Percentiles rank a stretch among this genome's conserved stretches.
Conservation (phyloP, 2,329 filamentous ascomycete species). For the Chaetomium sp. region DNA sequence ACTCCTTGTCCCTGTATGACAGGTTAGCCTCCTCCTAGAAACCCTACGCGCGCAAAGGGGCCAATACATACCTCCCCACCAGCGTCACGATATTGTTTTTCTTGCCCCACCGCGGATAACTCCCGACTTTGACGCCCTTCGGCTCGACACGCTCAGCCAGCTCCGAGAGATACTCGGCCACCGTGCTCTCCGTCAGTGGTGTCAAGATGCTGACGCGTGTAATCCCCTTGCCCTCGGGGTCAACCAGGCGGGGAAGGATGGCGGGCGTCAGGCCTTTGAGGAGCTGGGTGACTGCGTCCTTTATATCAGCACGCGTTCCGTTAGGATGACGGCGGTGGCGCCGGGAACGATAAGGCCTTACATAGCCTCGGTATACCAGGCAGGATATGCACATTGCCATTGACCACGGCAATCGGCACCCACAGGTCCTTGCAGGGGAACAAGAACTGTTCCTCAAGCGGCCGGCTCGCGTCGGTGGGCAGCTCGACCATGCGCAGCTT, state of each 20-base stretch:
- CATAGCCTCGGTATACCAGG: slow-evolving; percentile 86
- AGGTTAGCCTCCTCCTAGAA: slow-evolving; percentile 14
- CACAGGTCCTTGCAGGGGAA: slow-evolving; percentile 82
- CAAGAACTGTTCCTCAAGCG: slow-evolving; percentile 70
- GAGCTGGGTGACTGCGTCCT: slow-evolving; percentile 65
- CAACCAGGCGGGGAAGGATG: slow-evolving; percentile 69
- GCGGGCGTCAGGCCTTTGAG: slow-evolving; percentile 74
- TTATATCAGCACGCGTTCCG: neutral
- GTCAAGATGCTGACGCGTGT: slow-evolving; percentile 82
- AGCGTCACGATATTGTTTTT: slow-evolving; percentile 86
- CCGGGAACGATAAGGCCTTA: slow-evolving; percentile 39
- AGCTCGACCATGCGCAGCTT: slow-evolving; percentile 90
- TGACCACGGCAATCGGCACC: slow-evolving; percentile 88
- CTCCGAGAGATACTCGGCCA: slow-evolving; percentile 80
- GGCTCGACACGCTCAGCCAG: slow-evolving; percentile 72
- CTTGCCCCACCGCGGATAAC: slow-evolving; percentile 91
- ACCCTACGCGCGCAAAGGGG: neutral
- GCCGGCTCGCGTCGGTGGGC: slow-evolving; percentile 69
- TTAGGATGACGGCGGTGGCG: neutral
- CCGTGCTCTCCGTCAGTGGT: slow-evolving; percentile 80
- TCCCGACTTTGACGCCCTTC: slow-evolving; percentile 87
- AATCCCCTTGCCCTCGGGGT: slow-evolving; percentile 81
- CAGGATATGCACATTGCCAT: slow-evolving; percentile 90
- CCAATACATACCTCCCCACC: slow-evolving; percentile 59
- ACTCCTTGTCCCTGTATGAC: slow-evolving; percentile 65